phyloP scores from a whole-genome alignment of 352 stramenopile genomes.

The Hyaloperonospora brassicae region DNA sequence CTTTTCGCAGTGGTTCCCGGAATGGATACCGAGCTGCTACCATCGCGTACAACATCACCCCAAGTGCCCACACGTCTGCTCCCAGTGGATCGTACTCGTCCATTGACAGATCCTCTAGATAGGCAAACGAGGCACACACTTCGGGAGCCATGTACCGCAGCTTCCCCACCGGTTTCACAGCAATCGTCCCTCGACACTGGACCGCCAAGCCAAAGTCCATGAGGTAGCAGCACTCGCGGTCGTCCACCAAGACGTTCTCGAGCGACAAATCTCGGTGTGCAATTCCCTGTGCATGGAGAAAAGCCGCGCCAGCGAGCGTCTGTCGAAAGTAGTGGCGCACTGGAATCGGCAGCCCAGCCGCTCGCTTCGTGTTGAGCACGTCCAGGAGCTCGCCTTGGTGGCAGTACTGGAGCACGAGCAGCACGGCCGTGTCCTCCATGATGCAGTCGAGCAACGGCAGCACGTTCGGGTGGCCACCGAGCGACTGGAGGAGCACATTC shows the following conservation, averaged over 20 bases:
- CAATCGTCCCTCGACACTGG: slow-evolving; percentile 16
- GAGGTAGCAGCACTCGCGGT: slow-evolving; percentile 58
- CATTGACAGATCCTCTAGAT: slow-evolving; percentile 12
- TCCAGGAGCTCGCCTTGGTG: slow-evolving; percentile 56
- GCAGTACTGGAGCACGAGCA: slow-evolving; percentile 70
- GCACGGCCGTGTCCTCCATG: slow-evolving; percentile 47
- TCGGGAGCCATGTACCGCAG: slow-evolving; percentile 76
- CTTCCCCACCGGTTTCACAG: slow-evolving; percentile 56
- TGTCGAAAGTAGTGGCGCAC: slow-evolving; percentile 60
- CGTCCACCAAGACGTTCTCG: slow-evolving; percentile 76
- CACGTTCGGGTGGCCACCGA: slow-evolving; percentile 65
- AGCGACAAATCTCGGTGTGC: slow-evolving; percentile 76
- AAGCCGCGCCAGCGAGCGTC: slow-evolving; percentile 49
- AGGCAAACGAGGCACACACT: slow-evolving; percentile 26
- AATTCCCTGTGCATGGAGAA: slow-evolving; percentile 68
- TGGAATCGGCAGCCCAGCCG: slow-evolving; percentile 23
- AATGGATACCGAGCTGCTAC: slow-evolving; percentile 61
- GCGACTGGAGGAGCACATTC: slow-evolving; percentile 47
- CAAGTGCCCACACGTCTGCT: slow-evolving; percentile 74
- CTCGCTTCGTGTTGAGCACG: slow-evolving; percentile 49
- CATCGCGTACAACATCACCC: slow-evolving; percentile 75
- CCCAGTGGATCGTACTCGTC: slow-evolving; percentile 49
- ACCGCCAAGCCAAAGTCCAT: slow-evolving; percentile 75
- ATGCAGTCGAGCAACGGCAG: slow-evolving; percentile 60
- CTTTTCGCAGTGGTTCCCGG: slow-evolving; percentile 37